Evolutionary conservation across 257 asterid species (phyloP).

Genomic region (Solanum chmielewskii): DNA sequence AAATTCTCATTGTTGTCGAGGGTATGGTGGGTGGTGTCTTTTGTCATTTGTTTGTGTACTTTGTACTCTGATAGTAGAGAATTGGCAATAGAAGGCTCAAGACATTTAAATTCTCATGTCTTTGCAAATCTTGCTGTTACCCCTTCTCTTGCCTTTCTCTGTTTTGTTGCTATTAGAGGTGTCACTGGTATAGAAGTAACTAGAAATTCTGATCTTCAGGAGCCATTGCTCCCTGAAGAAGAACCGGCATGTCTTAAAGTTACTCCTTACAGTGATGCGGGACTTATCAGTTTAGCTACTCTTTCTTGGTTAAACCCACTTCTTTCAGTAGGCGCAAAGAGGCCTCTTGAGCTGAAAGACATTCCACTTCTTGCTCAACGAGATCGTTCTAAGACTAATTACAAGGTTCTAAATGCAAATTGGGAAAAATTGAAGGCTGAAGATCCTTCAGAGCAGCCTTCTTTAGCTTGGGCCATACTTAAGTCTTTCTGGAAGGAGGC

Average conservation of each 20-base stretch:
- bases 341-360: conserved; percentile 88
- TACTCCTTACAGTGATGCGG: conserved; percentile 83
- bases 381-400: conserved; percentile 87
- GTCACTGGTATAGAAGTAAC: conserved; percentile 46
- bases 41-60: conserved; percentile 36
- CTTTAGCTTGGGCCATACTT: conserved; percentile 82
- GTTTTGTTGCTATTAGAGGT: conserved; percentile 62
- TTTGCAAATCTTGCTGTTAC: conserved; percentile 46
- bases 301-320: conserved; percentile 96
- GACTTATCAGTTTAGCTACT: conserved; percentile 69
- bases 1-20: conserved; percentile 52
- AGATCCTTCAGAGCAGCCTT: conserved; percentile 46
- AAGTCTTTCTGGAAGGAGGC: conserved; percentile 87
- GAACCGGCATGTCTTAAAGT: conserved; percentile 87
- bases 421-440: conserved; percentile 80
- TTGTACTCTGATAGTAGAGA: conserved; percentile 56
- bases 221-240: conserved; percentile 55
- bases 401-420: conserved; percentile 58
- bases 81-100: conserved; percentile 41
- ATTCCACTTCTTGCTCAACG: conserved; percentile 71
- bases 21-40: conserved; percentile 79
- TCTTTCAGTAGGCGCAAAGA: conserved; percentile 81
- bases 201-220: conserved; percentile 60
- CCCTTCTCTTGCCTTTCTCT: conserved; percentile 68
- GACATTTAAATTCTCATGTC: conserved; percentile 52